A percentile compares a stretch with the other conserved stretches of the same genome.
Conservation (phyloP, 2,329 filamentous ascomycete genomes). For the Ophiostoma sp. region DNA sequence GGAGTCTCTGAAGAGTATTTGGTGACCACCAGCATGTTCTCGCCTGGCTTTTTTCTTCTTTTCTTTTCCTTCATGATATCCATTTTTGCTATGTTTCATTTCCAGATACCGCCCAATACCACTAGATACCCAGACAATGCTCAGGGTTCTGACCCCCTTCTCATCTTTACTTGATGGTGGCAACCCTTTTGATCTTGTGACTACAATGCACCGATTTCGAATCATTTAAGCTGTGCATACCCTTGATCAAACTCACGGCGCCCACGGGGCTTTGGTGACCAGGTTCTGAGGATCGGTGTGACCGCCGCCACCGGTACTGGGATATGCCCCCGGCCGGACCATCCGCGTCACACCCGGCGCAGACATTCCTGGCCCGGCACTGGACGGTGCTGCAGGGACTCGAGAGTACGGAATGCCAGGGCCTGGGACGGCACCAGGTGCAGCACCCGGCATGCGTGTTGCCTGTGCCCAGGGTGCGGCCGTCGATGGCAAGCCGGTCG, state of each 20-base stretch:
- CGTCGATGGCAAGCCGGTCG: conserved; percentile 17
- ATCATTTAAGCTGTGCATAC: too few relatives aligned
- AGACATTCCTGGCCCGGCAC: neutral
- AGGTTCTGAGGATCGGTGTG: conserved; percentile 19
- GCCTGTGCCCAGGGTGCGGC: conserved; percentile 31
- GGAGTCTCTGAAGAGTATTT: neutral
- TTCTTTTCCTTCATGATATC: conserved; percentile 26
- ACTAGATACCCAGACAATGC: conserved; percentile 20
- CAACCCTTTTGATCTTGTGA: neutral
- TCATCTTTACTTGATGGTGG: neutral
- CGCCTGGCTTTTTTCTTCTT: conserved; percentile 16
- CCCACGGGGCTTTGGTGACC: conserved; percentile 45
- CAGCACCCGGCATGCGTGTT: conserved; percentile 27
- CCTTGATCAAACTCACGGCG: conserved; percentile 28
- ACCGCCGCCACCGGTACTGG: neutral
- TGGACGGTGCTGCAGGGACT: conserved; percentile 22
- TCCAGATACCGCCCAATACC: conserved; percentile 19
- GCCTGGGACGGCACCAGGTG: conserved; percentile 16
- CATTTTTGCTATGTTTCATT: conserved; percentile 19
- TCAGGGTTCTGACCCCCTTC: neutral
- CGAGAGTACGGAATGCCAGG: conserved; percentile 38
- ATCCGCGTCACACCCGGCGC: neutral
- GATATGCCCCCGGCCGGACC: neutral
- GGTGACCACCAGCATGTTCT: neutral
- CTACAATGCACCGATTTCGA: neutral